Percentiles rank a stretch among this genome's conserved stretches.
phyloP scores from a whole-genome alignment of 1,284 basidiomycete species.

The Sanghuangporus sanghuang region DNA sequence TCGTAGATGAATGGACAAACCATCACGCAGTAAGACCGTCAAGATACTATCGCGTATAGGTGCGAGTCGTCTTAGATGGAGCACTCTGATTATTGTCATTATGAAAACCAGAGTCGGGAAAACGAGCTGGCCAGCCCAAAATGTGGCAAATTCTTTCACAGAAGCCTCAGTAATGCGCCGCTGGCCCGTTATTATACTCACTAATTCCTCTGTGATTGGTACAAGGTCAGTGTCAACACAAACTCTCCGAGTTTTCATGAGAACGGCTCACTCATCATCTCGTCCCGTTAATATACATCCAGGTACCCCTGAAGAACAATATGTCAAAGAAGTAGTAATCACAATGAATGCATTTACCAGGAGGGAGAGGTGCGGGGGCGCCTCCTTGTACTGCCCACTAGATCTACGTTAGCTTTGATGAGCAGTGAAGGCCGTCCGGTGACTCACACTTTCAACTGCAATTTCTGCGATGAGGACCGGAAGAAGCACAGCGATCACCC shows the following conservation, averaged over 20 bases:
- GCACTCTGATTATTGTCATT: constrained; percentile 8
- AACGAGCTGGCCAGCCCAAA: constrained; percentile 17
- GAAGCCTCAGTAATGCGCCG: not conserved
- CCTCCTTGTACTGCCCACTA: constrained; percentile 15
- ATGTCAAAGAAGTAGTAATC: not conserved
- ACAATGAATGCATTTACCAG: not conserved
- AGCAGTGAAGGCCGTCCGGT: not conserved
- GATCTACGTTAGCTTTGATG: not conserved
- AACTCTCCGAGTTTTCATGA: not conserved
- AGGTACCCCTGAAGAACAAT: not conserved
- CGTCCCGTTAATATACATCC: constrained; percentile 16
- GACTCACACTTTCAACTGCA: constrained; percentile 11
- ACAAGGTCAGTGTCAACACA: not conserved
- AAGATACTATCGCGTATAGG: constrained; percentile 4
- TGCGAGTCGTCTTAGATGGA: not conserved
- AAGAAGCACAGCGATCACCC: constrained; percentile 6
- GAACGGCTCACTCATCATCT: constrained; percentile 1
- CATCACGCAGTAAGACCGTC: constrained; percentile 11
- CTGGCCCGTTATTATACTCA: not conserved
- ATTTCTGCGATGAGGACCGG: constrained; percentile 11
- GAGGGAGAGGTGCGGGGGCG: constrained; percentile 7
- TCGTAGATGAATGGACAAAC: not conserved
- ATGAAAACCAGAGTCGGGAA: constrained; percentile 16
- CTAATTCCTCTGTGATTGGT: constrained; percentile 8
- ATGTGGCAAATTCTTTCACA: constrained; percentile 13